Evolutionary conservation across 805 yeast genomes (phyloP).

Genomic region (Ogataea neopini): DNA sequence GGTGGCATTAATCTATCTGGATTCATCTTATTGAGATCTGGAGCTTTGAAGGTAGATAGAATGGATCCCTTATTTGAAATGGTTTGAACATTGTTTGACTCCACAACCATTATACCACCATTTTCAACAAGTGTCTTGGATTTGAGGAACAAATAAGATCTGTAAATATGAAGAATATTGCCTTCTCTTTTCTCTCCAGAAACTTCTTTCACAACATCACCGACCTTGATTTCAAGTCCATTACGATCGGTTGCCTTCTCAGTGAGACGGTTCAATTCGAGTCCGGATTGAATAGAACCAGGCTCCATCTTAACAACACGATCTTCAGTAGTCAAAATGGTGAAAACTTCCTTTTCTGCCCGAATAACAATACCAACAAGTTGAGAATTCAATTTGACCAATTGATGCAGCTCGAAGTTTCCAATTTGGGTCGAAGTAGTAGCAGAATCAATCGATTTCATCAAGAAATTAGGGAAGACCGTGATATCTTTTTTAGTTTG

Average conservation of each 20-base stretch:
- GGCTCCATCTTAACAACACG: slow-evolving; percentile 71
- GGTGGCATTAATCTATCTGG: slow-evolving; percentile 71
- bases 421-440: slow-evolving; percentile 71
- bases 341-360: slow-evolving; percentile 85
- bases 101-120: slow-evolving; percentile 86
- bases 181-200: slow-evolving; percentile 89
- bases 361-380: slow-evolving; percentile 86
- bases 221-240: slow-evolving; percentile 83
- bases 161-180: slow-evolving; percentile 80
- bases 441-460: slow-evolving; percentile 83
- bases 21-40: slow-evolving; percentile 83
- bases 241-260: slow-evolving; percentile 82
- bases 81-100: slow-evolving; percentile 74
- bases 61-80: slow-evolving; percentile 78
- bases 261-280: slow-evolving; percentile 62
- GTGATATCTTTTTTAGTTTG: slow-evolving; percentile 86
- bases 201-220: slow-evolving; percentile 88
- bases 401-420: slow-evolving; percentile 82
- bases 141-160: slow-evolving; percentile 75
- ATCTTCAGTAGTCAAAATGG: slow-evolving; percentile 81
- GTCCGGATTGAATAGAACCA: slow-evolving; percentile 76
- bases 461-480: slow-evolving; percentile 87
- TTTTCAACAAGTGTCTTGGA: slow-evolving; percentile 80
- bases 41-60: slow-evolving; percentile 51
- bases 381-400: slow-evolving; percentile 84